These are phyloP conservation scores for Colletotrichum cereale DNA, from an alignment of 2,329 filamentous ascomycete genomes.

Conservation along the genomic window DNA sequence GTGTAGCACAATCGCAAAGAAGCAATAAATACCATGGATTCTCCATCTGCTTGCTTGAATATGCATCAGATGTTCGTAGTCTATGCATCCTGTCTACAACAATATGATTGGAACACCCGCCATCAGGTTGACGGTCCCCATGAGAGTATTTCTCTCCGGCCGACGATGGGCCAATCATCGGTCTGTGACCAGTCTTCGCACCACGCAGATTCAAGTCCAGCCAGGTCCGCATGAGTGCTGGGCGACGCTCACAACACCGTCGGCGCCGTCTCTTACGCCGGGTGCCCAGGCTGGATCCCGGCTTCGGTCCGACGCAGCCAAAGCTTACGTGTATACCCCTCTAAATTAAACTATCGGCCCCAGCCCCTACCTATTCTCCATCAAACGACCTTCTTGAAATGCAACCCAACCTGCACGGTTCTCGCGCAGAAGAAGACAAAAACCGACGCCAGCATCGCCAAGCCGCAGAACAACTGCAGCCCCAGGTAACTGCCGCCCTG, in stretches of 20 bases:
- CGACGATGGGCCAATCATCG: background rate
- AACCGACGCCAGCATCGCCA: conserved; percentile 55
- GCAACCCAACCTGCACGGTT: conserved; percentile 52
- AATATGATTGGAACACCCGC: fast-evolving
- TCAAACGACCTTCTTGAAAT: conserved; percentile 47
- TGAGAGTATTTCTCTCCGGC: fast-evolving
- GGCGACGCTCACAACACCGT: background rate
- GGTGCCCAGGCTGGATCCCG: no score
- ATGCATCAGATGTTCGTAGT: no score
- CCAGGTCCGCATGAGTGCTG: background rate
- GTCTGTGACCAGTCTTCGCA: background rate
- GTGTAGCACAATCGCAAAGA: background rate
- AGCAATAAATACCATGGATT: background rate
- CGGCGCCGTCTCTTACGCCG: background rate
- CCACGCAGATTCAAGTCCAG: no score
- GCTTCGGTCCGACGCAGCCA: background rate
- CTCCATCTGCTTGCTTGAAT: no score
- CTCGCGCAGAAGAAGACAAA: conserved; percentile 49
- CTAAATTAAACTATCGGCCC: background rate
- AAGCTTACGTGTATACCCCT: background rate
- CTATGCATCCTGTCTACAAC: background rate
- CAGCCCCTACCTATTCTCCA: background rate
- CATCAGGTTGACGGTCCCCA: background rate
- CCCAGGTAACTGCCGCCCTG: conserved; percentile 68
- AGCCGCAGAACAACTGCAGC: conserved; percentile 75